Base-by-base conservation (phyloP, 2,329 filamentous ascomycete species). In the Fusarium sp. region DNA sequence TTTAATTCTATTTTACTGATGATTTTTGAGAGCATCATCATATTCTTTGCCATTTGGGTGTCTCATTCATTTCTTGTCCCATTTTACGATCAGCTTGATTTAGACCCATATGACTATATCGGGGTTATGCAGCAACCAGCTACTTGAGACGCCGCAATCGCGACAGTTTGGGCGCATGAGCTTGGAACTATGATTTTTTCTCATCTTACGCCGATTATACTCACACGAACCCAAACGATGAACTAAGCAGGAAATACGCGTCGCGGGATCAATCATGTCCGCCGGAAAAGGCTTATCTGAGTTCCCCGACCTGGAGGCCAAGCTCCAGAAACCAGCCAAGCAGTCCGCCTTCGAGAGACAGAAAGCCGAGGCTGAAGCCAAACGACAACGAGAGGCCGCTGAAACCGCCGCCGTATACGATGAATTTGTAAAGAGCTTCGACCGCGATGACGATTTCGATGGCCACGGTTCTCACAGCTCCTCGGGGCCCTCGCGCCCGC, bases 291-390 rank as follows among this genome's bases (percentile, higher is more conserved):
- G 83, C 69, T 77, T 84, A 57, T 74, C 80, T 75, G 81, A 84
- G 64, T 94, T 95, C 75, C 90, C 92, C 13, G 88, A 93, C 74
- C 85, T 92, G 64, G 87, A 90, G 61, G 86, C 89, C 56, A 97
- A 96, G 80, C 88, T 96, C 55, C 88, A 91, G 61, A 92, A 92
- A 53, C 89, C 92, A 0, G 86, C 90, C 67, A 96, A 94, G 80
- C 92, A 96, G 77, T 96, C 93, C 18, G 86, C 91, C 25, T 97
- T 96, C 78, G 94, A 97, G 81, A 90, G 90, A 73, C 92, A 96
- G 78, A 93, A 92, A 79, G 92, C 92, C 64, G 93, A 97, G 78
- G 92, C 92, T 61, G 93, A 97, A 83, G 93, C 93, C 23, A 97
- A 97, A 81, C 90, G 92, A 64, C 86, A 88, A 72, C 87, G 93